phyloP scores from a whole-genome alignment of 2,329 filamentous ascomycete genomes.

The Pochonia chlamydosporia region DNA sequence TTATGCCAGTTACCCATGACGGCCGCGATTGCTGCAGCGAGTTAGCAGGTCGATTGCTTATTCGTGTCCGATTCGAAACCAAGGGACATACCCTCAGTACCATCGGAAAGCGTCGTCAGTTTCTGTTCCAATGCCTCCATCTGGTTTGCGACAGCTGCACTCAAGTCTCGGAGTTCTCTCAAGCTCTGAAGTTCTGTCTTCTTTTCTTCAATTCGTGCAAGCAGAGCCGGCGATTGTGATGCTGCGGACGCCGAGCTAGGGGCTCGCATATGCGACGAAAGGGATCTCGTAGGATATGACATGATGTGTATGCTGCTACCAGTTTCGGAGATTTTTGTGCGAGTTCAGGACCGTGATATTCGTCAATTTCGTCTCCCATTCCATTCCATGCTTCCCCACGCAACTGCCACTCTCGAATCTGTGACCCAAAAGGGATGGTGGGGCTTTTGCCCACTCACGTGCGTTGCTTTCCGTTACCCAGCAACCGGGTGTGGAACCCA shows the following conservation, averaged over 20 bases:
- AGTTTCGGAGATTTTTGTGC: background rate
- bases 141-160: conserved; percentile 69
- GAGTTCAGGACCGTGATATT: background rate
- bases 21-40: conserved; percentile 65
- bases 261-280: conserved; percentile 64
- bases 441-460: conserved; percentile 20
- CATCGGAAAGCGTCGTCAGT: conserved; percentile 69
- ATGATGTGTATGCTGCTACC: conserved; percentile 27
- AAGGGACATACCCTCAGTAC: conserved; percentile 62
- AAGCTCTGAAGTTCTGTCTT: conserved; percentile 76
- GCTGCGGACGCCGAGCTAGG: conserved; percentile 40
- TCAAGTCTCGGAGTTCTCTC: conserved; percentile 71
- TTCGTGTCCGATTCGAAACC: too few relatives aligned
- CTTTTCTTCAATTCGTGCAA: conserved; percentile 78
- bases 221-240: conserved; percentile 63
- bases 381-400: background rate
- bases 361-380: too few relatives aligned
- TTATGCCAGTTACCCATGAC: conserved; percentile 86
- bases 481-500: conserved; percentile 21
- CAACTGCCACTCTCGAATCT: background rate
- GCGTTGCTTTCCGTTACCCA: conserved; percentile 14
- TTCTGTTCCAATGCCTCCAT: conserved; percentile 80
- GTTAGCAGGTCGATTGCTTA: conserved; percentile 13
- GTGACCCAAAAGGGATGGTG: conserved; percentile 14
- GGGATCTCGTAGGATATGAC: conserved; percentile 50